Conservation (phyloP, 192 early-diverging fungal species). For the Backusella circina region DNA sequence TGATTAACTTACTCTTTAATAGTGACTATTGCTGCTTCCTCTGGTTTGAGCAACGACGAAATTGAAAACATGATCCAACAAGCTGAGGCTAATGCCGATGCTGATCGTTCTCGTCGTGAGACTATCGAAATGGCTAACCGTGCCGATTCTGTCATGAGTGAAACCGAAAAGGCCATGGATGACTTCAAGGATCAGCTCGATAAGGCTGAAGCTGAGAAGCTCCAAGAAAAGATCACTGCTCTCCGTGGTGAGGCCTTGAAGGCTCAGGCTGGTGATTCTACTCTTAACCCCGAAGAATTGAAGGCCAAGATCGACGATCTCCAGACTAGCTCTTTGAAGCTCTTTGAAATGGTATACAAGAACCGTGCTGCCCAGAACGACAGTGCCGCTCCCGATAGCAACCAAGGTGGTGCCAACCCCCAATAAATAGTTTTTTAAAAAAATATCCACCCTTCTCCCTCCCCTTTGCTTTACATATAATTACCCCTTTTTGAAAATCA, state of each 20-base stretch:
- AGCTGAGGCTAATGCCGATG: conserved; percentile 88
- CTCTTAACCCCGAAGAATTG: conserved; percentile 80
- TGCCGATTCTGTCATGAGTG: conserved; percentile 86
- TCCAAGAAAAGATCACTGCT: conserved; percentile 77
- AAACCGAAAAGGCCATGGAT: conserved; percentile 92
- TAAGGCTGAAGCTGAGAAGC: conserved; percentile 82
- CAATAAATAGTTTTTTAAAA: conserved; percentile 9
- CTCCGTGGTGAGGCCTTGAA: conserved; percentile 76
- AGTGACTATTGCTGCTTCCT: conserved; percentile 89
- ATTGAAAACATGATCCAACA: conserved; percentile 93
- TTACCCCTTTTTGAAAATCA: conserved; percentile 3
- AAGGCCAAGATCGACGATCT: conserved; percentile 82
- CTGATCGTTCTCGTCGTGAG: conserved; percentile 89
- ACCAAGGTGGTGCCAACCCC: not conserved
- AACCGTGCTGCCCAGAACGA: conserved; percentile 37
- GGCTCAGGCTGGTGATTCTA: conserved; percentile 61
- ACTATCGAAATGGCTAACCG: conserved; percentile 88
- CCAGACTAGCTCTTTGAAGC: conserved; percentile 88
- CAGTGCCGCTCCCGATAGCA: not conserved
- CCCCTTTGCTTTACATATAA: conserved; percentile 2
- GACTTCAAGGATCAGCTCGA: conserved; percentile 98
- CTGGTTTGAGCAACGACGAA: conserved; percentile 85
- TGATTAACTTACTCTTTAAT: not conserved
- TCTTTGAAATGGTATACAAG: conserved; percentile 99
- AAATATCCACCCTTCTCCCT: not conserved